Evolutionary conservation across 2,329 filamentous ascomycete genomes (phyloP).

Genomic region (Myriosclerotinia duriaeana): DNA sequence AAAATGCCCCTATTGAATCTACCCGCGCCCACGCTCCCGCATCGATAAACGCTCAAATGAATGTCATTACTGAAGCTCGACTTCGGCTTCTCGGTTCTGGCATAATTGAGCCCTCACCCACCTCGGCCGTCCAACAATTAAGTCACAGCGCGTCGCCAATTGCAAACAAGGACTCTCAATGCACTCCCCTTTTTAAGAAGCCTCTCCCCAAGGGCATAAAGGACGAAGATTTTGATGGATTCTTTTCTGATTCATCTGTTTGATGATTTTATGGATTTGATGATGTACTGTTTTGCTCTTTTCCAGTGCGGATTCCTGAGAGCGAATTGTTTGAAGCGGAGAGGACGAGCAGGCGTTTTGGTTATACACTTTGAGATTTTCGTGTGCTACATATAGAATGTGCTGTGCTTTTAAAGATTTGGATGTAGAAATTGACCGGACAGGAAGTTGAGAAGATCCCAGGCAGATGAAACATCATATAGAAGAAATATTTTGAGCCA

Average conservation of each 20-base stretch:
- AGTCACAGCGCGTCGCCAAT: not conserved
- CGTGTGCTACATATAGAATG: not conserved
- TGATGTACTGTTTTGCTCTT: no score
- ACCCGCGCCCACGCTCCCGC: not conserved
- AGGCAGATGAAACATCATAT: not conserved
- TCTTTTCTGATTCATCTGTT: slow-evolving; percentile 6
- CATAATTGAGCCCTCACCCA: not conserved
- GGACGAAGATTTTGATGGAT: slow-evolving; percentile 9
- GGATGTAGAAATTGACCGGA: not conserved
- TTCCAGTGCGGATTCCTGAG: no score
- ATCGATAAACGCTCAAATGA: not conserved
- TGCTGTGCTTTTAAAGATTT: not conserved
- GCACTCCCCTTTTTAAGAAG: not conserved
- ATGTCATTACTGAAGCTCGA: not conserved
- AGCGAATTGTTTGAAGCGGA: no score
- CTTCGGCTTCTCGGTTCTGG: not conserved
- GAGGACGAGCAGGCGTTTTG: no score
- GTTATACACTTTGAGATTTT: not conserved
- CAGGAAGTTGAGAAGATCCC: not conserved
- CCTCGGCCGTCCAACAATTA: not conserved
- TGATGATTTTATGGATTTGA: not conserved
- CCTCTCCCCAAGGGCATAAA: not conserved
- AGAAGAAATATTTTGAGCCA: not conserved
- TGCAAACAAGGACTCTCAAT: not conserved
- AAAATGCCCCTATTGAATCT: not conserved